Evolutionary conservation across 202 grass and related monocot species (phyloP).

Genomic region (Dendrocalamus latiflorus): DNA sequence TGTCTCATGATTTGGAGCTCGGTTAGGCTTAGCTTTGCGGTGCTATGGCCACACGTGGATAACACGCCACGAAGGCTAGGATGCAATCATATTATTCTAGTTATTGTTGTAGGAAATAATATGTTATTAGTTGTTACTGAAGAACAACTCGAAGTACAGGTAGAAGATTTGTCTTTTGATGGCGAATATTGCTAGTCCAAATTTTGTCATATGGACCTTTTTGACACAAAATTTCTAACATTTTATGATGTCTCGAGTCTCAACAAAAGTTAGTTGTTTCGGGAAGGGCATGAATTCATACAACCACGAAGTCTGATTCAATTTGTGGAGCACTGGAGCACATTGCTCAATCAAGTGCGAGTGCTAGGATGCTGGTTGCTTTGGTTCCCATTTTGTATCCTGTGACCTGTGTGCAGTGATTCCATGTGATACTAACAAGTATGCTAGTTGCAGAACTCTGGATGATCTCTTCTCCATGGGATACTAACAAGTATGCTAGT

Average conservation of each 20-base stretch:
- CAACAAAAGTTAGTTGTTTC: neutral
- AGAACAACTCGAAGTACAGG: neutral
- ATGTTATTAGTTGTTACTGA: neutral
- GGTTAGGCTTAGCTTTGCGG: neutral
- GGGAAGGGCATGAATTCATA: neutral
- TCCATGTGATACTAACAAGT: neutral
- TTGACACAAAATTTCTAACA: neutral
- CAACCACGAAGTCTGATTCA: neutral
- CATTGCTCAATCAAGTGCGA: neutral
- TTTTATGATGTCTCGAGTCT: neutral
- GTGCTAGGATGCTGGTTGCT: neutral
- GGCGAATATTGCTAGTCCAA: neutral
- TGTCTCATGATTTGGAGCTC: neutral
- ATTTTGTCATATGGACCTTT: neutral
- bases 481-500: neutral
- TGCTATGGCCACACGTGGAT: neutral
- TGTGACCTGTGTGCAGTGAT: neutral
- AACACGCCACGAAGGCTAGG: neutral
- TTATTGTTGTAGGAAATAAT: neutral
- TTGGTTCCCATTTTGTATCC: neutral
- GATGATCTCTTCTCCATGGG: neutral
- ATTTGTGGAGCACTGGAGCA: conserved; percentile 3
- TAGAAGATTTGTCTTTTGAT: neutral
- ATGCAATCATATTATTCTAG: neutral
- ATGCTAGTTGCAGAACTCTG: neutral